phyloP scores from a whole-genome alignment of 306 rosid species.

The Carpinus fangiana region DNA sequence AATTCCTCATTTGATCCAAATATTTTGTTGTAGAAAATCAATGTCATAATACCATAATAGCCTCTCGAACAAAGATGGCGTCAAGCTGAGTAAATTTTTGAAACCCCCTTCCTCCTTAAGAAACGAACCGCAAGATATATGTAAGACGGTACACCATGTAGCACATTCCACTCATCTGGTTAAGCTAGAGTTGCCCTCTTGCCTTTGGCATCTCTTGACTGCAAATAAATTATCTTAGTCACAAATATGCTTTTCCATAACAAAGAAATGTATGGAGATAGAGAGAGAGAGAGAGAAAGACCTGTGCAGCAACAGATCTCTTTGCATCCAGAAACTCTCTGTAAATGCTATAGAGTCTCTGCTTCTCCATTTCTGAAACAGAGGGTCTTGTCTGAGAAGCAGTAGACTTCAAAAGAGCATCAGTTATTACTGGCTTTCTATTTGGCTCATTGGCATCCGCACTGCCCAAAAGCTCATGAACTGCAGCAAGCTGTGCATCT shows the following conservation, averaged over 20 bases:
- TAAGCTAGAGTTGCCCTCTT: conserved; percentile 86
- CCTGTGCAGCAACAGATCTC: conserved; percentile 83
- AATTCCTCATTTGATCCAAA: too few relatives aligned
- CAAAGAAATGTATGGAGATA: not conserved
- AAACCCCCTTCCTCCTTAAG: too few relatives aligned
- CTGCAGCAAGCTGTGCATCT: conserved; percentile 96
- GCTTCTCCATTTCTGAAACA: conserved; percentile 82
- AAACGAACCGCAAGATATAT: too few relatives aligned
- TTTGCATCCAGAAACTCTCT: conserved; percentile 77
- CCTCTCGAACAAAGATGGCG: too few relatives aligned
- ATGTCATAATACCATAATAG: too few relatives aligned
- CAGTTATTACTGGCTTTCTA: conserved; percentile 66
- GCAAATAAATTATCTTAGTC: conserved; percentile 33
- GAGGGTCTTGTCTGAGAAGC: conserved; percentile 81
- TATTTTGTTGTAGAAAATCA: too few relatives aligned
- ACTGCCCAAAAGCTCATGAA: conserved; percentile 71
- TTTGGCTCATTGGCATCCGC: conserved; percentile 32
- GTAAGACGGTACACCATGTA: conserved; percentile 1
- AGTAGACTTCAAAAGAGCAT: conserved; percentile 59
- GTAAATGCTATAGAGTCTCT: conserved; percentile 68
- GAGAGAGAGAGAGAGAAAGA: conserved; percentile 32
- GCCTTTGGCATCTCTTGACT: conserved; percentile 93
- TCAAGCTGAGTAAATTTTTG: too few relatives aligned
- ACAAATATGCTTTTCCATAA: conserved; percentile 10
- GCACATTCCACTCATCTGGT: conserved; percentile 23